Evolutionary conservation across 352 stramenopile species (phyloP).

Genomic region (Salisapilia sapeloensis): DNA sequence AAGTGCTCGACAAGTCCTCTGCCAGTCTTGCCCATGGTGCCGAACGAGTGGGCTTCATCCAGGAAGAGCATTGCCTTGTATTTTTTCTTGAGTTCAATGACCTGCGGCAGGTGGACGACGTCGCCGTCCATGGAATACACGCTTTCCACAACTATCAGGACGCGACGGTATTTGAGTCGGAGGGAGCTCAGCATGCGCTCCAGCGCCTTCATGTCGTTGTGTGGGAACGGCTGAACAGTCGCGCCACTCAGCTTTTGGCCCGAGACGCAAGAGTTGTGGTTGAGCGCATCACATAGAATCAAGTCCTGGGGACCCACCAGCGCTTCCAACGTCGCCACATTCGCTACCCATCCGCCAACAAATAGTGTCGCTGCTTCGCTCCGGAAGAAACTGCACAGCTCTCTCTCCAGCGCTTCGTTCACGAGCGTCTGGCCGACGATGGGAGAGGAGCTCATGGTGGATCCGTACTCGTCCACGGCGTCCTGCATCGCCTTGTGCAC

Average conservation of each 20-base stretch:
- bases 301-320: constrained; percentile 54
- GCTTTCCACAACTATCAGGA: constrained; percentile 48
- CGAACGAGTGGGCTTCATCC: constrained; percentile 50
- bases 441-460: constrained; percentile 64
- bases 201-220: constrained; percentile 55
- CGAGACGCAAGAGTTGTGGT: constrained; percentile 68
- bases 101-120: constrained; percentile 29
- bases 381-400: constrained; percentile 41
- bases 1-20: constrained; percentile 39
- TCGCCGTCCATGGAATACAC: constrained; percentile 61
- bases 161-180: constrained; percentile 52
- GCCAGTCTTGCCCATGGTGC: constrained; percentile 33
- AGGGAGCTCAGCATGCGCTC: constrained; percentile 58
- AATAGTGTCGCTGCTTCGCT: constrained; percentile 41
- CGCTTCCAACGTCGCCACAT: constrained; percentile 62
- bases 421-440: constrained; percentile 63
- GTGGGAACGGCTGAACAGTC: constrained; percentile 61
- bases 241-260: constrained; percentile 55
- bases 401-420: constrained; percentile 48
- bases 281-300: constrained; percentile 62
- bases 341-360: constrained; percentile 57
- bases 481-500: constrained; percentile 33
- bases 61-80: constrained; percentile 48
- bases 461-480: constrained; percentile 52
- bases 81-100: constrained; percentile 44